Conservation (phyloP, 2,329 filamentous ascomycete genomes). For the Sphaerulina musiva region DNA sequence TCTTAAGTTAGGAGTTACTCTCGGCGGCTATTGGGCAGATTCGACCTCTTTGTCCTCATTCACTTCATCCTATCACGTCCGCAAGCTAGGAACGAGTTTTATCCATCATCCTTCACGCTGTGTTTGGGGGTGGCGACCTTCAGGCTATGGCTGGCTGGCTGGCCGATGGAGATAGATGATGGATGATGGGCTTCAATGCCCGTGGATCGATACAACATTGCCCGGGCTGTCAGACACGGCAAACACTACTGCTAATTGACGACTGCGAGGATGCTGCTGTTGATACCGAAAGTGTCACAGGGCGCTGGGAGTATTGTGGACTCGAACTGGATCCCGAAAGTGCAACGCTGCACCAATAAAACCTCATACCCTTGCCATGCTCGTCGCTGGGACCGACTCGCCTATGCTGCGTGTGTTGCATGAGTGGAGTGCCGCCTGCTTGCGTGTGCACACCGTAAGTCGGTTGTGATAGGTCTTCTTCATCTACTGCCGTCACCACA, state of each 20-base stretch:
- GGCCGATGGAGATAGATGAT: no score
- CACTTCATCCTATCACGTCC: conserved; percentile 3
- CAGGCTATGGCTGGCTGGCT: no score
- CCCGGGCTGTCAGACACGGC: no score
- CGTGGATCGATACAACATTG: no score
- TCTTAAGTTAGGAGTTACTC: no score
- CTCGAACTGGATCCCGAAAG: conserved; percentile 14
- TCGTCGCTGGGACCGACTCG: conserved; percentile 10
- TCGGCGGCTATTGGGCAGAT: conserved; percentile 4
- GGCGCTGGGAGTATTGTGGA: conserved; percentile 13
- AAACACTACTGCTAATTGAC: neutral
- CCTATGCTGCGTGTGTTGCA: conserved; percentile 10
- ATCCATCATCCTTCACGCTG: neutral
- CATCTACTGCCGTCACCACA: neutral
- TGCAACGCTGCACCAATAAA: conserved; percentile 22
- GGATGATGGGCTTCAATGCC: no score
- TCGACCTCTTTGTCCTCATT: neutral
- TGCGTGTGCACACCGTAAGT: conserved; percentile 22
- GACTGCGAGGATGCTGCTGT: conserved; percentile 5
- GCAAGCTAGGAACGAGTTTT: neutral
- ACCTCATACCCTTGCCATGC: conserved; percentile 7
- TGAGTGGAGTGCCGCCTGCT: conserved; percentile 12
- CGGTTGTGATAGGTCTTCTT: conserved; percentile 9
- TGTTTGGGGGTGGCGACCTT: no score
- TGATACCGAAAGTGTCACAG: conserved; percentile 12